Conservation (phyloP, 352 stramenopile genomes). For the Pythium aristosporum region DNA sequence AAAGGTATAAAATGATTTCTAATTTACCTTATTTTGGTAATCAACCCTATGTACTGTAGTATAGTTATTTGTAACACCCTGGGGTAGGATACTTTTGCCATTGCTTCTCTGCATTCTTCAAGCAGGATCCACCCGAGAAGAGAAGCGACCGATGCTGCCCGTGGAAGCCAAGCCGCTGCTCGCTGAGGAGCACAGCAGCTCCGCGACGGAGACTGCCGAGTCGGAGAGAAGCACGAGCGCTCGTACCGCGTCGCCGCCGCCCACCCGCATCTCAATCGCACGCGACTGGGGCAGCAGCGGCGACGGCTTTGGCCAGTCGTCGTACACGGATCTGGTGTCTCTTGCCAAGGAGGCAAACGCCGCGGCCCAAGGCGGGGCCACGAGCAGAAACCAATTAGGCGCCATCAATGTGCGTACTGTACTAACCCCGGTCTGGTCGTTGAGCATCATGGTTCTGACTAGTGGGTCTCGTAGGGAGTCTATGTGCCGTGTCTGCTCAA, state of each 20-base stretch:
- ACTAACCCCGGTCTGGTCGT: background rate
- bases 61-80: background rate
- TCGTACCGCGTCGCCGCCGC: background rate
- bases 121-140: background rate
- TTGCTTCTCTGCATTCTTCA: slow-evolving; percentile 12
- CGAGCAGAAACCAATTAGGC: slow-evolving; percentile 34
- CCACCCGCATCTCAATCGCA: slow-evolving; percentile 17
- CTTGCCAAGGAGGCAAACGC: slow-evolving; percentile 20
- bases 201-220: slow-evolving; percentile 2
- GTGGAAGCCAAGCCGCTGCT: slow-evolving; percentile 44
- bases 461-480: slow-evolving; percentile 43
- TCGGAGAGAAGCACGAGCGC: background rate
- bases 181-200: slow-evolving; percentile 30
- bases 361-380: background rate
- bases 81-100: background rate
- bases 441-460: background rate
- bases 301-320: slow-evolving; percentile 9
- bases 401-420: slow-evolving; percentile 39
- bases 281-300: slow-evolving; percentile 7
- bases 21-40: slow-evolving; percentile 1
- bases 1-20: too few species aligned
- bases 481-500: slow-evolving; percentile 89
- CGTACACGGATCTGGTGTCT: slow-evolving; percentile 50
- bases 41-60: background rate
- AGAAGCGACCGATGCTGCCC: slow-evolving; percentile 21